Evolutionary conservation across 1,139 yeast species (phyloP), one percentile per base, ranked within the genome.

Genomic region (Kodamaea derodonti): DNA sequence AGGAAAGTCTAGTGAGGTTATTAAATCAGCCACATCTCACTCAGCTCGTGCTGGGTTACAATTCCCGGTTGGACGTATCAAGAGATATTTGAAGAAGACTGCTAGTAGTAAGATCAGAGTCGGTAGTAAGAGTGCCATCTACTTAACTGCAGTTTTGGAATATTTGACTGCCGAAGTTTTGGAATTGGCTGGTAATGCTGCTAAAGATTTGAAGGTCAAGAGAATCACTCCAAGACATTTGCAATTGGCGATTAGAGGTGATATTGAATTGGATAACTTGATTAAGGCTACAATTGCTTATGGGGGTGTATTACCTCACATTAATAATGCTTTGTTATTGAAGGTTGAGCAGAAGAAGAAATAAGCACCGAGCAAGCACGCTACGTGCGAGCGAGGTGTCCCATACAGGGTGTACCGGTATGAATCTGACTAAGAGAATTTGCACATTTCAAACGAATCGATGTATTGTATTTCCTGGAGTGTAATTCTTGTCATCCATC

Each of bases 231-330:
- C 99, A 51, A 85, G 98, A 69, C 98, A 94, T 63, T 75, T 94
- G 65, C 98, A 92, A 69, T 79, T 94, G 63, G 98, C 98, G 46
- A 92, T 92, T 56, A 85, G 98, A 70, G 97, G 97, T 48, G 98
- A 94, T 69, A 98, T 92, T 65, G 98, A 94, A 68, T 80, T 94
- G 63, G 97, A 92, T 69, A 84, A 87, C 51, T 76, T 94, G 62
- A 86, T 94, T 56, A 84, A 86, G 62, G 99, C 97, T 48, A 94
- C 98, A 42, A 94, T 94, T 63, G 97, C 99, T 33, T 90, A 84
- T 55, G 99, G 99, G 70, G 98, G 99, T 80, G 99, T 94, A 39
- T 75, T 92, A 70, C 99, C 99, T 38, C 97, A 90, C 58, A 87
- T 90, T 61, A 90, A 88, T 72, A 87, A 88, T 71, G 96, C 95